These are phyloP conservation scores for Veloboletus limbatus DNA, from an alignment of 1,284 basidiomycete species.

Conservation along the genomic window DNA sequence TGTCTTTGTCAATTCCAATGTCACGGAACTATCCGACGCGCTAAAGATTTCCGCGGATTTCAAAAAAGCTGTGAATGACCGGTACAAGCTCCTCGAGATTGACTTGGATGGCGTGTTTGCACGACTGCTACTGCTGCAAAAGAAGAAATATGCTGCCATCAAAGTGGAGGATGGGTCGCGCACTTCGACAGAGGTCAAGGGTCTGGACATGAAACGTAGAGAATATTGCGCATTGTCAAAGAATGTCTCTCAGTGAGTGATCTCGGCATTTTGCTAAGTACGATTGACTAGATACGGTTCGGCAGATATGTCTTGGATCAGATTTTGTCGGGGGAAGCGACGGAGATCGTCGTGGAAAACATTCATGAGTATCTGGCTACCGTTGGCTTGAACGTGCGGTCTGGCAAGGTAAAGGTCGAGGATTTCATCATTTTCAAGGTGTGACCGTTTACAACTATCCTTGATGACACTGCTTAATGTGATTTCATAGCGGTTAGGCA, in stretches of 20 bases:
- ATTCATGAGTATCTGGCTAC: slow-evolving; percentile 90
- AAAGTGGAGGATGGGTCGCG: slow-evolving; percentile 82
- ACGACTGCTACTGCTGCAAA: slow-evolving; percentile 90
- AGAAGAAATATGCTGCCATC: slow-evolving; percentile 99
- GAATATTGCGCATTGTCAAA: slow-evolving; percentile 95
- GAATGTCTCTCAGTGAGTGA: slow-evolving; percentile 81
- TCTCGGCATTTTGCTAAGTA: not conserved
- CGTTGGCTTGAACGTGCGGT: slow-evolving; percentile 75
- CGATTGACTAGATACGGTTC: not conserved
- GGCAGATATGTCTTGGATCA: slow-evolving; percentile 83
- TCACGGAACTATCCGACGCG: slow-evolving; percentile 83
- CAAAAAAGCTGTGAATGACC: slow-evolving; percentile 95
- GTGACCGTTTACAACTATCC: slow-evolving; percentile 8
- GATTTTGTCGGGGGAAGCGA: slow-evolving; percentile 88
- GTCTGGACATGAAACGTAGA: slow-evolving; percentile 98
- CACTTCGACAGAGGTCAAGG: slow-evolving; percentile 89
- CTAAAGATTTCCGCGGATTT: slow-evolving; percentile 90
- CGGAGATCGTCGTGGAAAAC: slow-evolving; percentile 85
- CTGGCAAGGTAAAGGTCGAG: slow-evolving; percentile 77
- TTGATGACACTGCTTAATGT: not conserved
- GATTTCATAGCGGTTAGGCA: slow-evolving; percentile 73
- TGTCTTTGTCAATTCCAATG: slow-evolving; percentile 97
- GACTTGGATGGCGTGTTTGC: slow-evolving; percentile 96
- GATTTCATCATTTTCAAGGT: slow-evolving; percentile 96
- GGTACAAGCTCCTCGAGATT: slow-evolving; percentile 94